These are phyloP conservation scores for Dichotomocladium elegans DNA, from an alignment of 371 early-diverging fungal genomes.

Conservation along the genomic window DNA sequence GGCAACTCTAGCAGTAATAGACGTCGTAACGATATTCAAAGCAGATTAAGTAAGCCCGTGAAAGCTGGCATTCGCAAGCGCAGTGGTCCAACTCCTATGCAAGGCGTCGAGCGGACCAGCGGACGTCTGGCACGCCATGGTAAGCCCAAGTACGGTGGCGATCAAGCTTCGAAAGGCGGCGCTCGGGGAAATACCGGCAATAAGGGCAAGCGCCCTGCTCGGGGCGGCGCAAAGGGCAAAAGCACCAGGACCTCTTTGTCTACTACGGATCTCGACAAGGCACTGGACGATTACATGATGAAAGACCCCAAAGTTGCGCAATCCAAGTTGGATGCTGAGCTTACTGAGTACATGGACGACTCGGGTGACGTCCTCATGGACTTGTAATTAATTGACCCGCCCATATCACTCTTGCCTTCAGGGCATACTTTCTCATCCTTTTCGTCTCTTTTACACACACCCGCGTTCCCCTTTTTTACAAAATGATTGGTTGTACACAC, in stretches of 20 bases:
- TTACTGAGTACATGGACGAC: constrained; percentile 41
- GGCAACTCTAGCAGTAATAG: not conserved
- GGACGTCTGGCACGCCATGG: constrained; percentile 1
- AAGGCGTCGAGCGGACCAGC: constrained; percentile 13
- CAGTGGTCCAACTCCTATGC: constrained; percentile 12
- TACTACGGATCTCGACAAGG: constrained; percentile 35
- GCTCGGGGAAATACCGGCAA: not conserved
- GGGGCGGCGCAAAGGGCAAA: constrained; percentile 5
- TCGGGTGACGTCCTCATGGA: constrained; percentile 16
- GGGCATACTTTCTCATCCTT: no score
- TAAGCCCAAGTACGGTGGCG: not conserved
- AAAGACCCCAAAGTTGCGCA: constrained; percentile 47
- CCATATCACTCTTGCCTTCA: no score
- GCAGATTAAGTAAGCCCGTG: constrained; percentile 26
- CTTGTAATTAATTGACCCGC: no score
- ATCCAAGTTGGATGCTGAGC: constrained; percentile 39
- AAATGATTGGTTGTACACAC: no score
- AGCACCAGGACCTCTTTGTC: constrained; percentile 18
- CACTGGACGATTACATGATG: constrained; percentile 47
- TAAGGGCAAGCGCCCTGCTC: not conserved
- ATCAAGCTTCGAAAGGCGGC: not conserved
- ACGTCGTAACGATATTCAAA: constrained; percentile 25
- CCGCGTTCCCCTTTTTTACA: no score
- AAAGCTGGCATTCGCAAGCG: constrained; percentile 25
- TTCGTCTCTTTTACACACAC: no score